Percentiles rank a stretch among this genome's conserved stretches.
These are phyloP conservation scores for Dipteronia sinensis DNA, from an alignment of 345 rosid species.

Conservation along the genomic window DNA sequence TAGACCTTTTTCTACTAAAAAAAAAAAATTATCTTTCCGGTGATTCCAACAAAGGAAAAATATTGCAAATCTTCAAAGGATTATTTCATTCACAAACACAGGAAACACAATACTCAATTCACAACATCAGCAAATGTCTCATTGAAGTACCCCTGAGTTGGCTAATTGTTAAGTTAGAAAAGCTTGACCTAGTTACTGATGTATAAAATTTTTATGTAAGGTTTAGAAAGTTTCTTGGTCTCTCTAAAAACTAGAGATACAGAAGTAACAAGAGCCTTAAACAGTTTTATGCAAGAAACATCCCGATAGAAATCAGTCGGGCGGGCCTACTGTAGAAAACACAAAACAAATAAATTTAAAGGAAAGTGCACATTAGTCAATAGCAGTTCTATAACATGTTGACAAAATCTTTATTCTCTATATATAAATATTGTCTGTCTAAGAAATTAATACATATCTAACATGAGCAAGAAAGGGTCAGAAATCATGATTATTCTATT, in stretches of 20 bases:
- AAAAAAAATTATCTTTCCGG: not conserved
- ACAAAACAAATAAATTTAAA: not conserved
- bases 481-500: slow-evolving; percentile 21
- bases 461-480: slow-evolving; percentile 6
- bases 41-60: not conserved
- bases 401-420: not conserved
- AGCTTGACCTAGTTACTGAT: not conserved
- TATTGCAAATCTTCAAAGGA: not conserved
- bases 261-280: not conserved
- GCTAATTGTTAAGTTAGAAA: not conserved
- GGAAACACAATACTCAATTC: not conserved
- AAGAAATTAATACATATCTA: not conserved
- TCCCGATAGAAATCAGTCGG: not conserved
- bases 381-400: not conserved
- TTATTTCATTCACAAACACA: not conserved
- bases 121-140: not conserved
- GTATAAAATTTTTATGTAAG: not conserved
- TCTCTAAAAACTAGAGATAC: not conserved
- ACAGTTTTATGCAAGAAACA: not conserved
- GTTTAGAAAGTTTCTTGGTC: not conserved
- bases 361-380: not conserved
- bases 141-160: not conserved
- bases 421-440: not conserved
- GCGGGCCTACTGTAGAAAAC: not conserved
- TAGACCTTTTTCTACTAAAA: not conserved